Evolutionary conservation across 176 grass and related monocot genomes (phyloP), one percentile per base, ranked within the genome.

Genomic region (Eragrostis curvula): DNA sequence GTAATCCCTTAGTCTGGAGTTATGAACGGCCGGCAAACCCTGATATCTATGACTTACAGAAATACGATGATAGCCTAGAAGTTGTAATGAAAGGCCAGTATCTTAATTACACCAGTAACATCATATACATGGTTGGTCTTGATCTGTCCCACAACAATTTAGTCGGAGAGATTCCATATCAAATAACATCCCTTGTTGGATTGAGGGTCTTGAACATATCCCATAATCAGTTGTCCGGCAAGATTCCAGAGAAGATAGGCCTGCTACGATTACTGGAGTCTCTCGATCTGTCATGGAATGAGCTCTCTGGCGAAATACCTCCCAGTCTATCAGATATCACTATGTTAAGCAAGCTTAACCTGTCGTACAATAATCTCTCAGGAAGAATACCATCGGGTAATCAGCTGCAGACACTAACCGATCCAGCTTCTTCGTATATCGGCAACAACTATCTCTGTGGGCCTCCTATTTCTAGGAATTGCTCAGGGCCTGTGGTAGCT

Each of bases 231-330:
- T 62, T 89, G 18, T 18, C 48, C 0, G 84, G 84, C 23, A 40
- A 18, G 1, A 86, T 90, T 52, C 84, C 84, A 5, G 60, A 83
- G 51, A 79, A 73, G n/a, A 63, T 90, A 1, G 74, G 79, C 12
- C 10, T 7, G 2, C 25, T 86, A 3, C 24, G 7, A 4, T 23
- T n/a, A 64, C 42, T 86, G 58, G 88, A 90, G 40, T 90, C 83
- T n/a, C 73, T 90, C 11, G 88, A 90, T 10, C 23, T 90, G 9
- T 90, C 88, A 7, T 41, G 24, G 30, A 90, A 90, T 2, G 17
- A 48, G 24, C 45, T 87, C 6, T 87, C 7, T 8, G 75, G 84
- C 0, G 36, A 51, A 7, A 90, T 90, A 27, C 88, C 88, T 11
- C 55, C 7, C 12, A 61, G 48, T 10, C 1, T 86, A 7, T 44